phyloP scores from a whole-genome alignment of 306 rosid species.

The Vigna mungo region DNA sequence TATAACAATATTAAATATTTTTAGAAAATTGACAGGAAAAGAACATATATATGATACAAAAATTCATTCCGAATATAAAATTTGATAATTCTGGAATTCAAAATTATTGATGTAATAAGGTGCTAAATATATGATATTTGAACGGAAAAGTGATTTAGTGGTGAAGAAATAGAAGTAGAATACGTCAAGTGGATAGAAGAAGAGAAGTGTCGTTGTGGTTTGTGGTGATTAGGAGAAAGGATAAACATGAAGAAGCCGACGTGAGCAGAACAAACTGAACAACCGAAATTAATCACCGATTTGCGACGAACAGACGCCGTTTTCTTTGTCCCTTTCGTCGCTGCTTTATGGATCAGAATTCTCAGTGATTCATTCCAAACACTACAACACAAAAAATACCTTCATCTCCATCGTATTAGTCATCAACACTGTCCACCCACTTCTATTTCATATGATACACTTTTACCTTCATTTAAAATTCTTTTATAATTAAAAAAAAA shows the following conservation, averaged over 20 bases:
- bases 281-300: neutral
- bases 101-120: too few relatives aligned
- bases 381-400: neutral
- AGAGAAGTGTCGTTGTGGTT: neutral
- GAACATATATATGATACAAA: too few relatives aligned
- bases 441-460: too few relatives aligned
- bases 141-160: too few relatives aligned
- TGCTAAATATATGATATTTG: too few relatives aligned
- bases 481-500: too few relatives aligned
- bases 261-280: neutral
- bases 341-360: neutral
- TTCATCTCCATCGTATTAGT: neutral
- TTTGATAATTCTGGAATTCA: too few relatives aligned
- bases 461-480: too few relatives aligned
- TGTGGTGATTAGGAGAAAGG: conserved; percentile 1
- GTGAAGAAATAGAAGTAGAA: neutral
- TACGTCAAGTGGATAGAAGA: neutral
- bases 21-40: too few relatives aligned
- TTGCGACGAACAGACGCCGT: conserved; percentile 61
- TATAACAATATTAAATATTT: too few relatives aligned
- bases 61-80: too few relatives aligned
- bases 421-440: too few relatives aligned
- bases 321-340: conserved; percentile 39
- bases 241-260: conserved; percentile 45
- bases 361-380: neutral